Evolutionary conservation across 2,329 filamentous ascomycete genomes (phyloP).

Genomic region (Metarhizium sp.): DNA sequence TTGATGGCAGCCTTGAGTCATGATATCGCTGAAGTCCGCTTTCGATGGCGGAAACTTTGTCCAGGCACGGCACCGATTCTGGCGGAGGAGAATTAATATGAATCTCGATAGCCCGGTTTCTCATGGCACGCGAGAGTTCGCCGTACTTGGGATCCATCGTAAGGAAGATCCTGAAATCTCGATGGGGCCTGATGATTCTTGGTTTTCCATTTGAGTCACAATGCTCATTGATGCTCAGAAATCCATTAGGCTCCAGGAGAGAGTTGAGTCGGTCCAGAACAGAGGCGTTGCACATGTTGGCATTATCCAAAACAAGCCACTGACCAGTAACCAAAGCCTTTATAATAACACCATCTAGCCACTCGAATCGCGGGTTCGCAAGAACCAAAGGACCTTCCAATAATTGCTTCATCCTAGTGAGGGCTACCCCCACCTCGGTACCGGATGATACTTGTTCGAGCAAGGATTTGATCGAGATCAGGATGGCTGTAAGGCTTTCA

Average conservation of each 20-base stretch:
- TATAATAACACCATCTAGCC: conserved; percentile 89
- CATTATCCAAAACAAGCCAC: conserved; percentile 94
- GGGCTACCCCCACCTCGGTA: conserved; percentile 35
- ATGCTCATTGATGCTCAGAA: conserved; percentile 87
- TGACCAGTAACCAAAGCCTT: conserved; percentile 76
- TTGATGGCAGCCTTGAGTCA: conserved; percentile 23
- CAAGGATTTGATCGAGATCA: conserved; percentile 29
- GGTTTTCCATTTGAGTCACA: conserved; percentile 74
- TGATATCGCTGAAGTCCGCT: conserved; percentile 39
- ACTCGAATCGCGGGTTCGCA: conserved; percentile 79
- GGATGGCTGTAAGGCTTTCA: conserved; percentile 27
- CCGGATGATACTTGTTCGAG: conserved; percentile 30
- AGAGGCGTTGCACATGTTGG: conserved; percentile 90
- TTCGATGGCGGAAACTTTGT: conserved; percentile 37
- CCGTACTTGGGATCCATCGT: conserved; percentile 89
- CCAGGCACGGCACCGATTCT: conserved; percentile 20
- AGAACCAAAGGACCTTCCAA: conserved; percentile 46
- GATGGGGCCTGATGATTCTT: conserved; percentile 70
- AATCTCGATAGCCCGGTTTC: conserved; percentile 88
- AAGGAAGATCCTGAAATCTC: conserved; percentile 83
- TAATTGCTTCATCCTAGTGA: conserved; percentile 39
- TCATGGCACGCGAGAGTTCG: conserved; percentile 91
- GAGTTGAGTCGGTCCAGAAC: conserved; percentile 94
- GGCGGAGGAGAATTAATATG: conserved; percentile 50
- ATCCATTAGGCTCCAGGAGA: conserved; percentile 80